Evolutionary conservation across 2,329 filamentous ascomycete genomes (phyloP).

Genomic region (Penicillium capsulatum): DNA sequence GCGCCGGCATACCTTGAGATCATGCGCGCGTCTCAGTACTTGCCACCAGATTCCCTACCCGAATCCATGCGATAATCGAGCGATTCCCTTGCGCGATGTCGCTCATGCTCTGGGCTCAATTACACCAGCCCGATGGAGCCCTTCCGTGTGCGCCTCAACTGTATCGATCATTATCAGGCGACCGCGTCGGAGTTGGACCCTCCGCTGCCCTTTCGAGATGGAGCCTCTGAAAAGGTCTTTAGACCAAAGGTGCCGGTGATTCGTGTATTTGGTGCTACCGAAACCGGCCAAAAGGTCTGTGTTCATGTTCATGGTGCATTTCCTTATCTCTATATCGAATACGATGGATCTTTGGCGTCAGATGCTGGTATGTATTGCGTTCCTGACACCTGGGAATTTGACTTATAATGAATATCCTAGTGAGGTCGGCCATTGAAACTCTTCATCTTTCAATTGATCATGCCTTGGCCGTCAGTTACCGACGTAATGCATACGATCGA

Average conservation of each 20-base stretch:
- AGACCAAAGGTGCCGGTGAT: conserved; percentile 78
- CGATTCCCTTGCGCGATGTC: conserved; percentile 19
- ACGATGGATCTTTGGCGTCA: conserved; percentile 63
- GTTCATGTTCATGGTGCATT: conserved; percentile 94
- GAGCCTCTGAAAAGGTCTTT: conserved; percentile 55
- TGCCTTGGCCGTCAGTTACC: conserved; percentile 80
- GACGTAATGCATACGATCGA: conserved; percentile 66
- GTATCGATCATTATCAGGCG: conserved; percentile 90
- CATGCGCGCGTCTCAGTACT: not conserved
- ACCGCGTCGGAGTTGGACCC: conserved; percentile 76
- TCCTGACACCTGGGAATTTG: not conserved
- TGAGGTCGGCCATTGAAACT: conserved; percentile 69
- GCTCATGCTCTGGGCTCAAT: conserved; percentile 21
- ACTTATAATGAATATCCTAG: conserved; percentile 41
- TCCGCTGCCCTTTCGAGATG: conserved; percentile 63
- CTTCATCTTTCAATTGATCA: conserved; percentile 87
- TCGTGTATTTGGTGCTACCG: conserved; percentile 85
- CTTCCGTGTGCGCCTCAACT: conserved; percentile 90
- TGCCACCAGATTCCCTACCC: not conserved
- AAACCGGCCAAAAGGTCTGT: conserved; percentile 93
- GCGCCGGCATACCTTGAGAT: not conserved
- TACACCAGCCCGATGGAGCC: conserved; percentile 54
- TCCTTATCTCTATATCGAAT: conserved; percentile 91
- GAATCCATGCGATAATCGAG: conserved; percentile 5
- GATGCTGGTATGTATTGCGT: conserved; percentile 58